Evolutionary conservation across 805 yeast genomes (phyloP).

Genomic region (Hanseniaspora meyeri): DNA sequence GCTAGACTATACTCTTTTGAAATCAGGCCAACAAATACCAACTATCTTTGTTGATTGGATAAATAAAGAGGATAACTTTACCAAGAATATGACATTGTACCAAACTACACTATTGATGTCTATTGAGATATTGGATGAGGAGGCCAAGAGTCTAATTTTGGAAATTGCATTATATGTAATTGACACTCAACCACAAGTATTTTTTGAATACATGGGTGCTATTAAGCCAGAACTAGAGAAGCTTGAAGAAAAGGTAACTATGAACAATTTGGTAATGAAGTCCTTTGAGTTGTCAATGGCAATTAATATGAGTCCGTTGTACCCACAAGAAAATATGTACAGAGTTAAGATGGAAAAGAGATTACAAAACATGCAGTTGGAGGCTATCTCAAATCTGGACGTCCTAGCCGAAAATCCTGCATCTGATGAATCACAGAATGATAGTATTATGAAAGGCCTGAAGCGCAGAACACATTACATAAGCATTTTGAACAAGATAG

Average conservation of each 20-base stretch:
- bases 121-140: constrained; percentile 28
- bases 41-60: constrained; percentile 26
- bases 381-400: not conserved
- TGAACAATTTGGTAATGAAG: constrained; percentile 26
- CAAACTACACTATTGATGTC: constrained; percentile 29
- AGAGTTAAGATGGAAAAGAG: constrained; percentile 17
- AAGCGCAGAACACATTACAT: constrained; percentile 4
- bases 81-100: constrained; percentile 26
- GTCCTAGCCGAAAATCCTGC: not conserved
- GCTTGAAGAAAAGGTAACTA: constrained; percentile 23
- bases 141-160: constrained; percentile 27
- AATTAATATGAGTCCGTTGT: constrained; percentile 27
- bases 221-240: constrained; percentile 22
- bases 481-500: not conserved
- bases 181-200: constrained; percentile 25
- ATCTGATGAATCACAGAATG: not conserved
- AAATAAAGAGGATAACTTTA: constrained; percentile 20
- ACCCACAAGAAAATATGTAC: constrained; percentile 20
- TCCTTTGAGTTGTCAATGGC: constrained; percentile 25
- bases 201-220: constrained; percentile 24
- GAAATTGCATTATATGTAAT: constrained; percentile 26
- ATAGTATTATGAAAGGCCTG: not conserved
- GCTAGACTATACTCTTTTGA: constrained; percentile 26
- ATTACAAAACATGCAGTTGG: constrained; percentile 22
- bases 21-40: constrained; percentile 31